Evolutionary conservation across 1,284 basidiomycete species (phyloP), one percentile per base, ranked within the genome.

Genomic region (Trichosporon coremiiforme): DNA sequence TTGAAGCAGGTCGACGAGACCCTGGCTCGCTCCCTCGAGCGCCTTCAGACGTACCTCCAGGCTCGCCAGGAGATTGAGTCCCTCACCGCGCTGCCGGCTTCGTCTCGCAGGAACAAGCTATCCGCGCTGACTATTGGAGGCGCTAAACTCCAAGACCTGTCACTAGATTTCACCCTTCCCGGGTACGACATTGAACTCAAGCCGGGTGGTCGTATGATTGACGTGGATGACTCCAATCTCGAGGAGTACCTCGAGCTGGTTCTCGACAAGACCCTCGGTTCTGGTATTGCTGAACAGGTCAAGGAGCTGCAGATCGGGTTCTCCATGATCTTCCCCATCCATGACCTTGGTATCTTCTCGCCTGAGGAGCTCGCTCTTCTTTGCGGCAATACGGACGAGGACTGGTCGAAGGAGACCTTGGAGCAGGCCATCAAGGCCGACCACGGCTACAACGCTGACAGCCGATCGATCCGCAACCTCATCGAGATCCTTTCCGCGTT

Each of bases 381-480:
- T 38, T 96, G 98, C 77, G 95, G 96, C 35, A 96, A 97, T 77
- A 88, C 91, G 6, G 94, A 98, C 15, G 95, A 98, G 79, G 95
- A 98, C 80, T 98, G 95, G 95, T 90, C 88, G 71, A 79, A 86
- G 15, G 94, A 96, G 81, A 94, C 94, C n/a, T 86, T 99, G 60
- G 89, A 88, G 67, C 93, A 95, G 79, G 89, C 91, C 5, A 85
- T 98, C 84, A 98, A 98, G 83, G 96, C 97, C 10, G 97, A 99
- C 79, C 97, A 99, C 81, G 97, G 97, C 10, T 98, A 96, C 86
- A 95, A 95, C 75, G 89, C 92, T 22, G 96, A 98, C 81, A 96
- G 93, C 79, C 89, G 90, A 35, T 89, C 94, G 0, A 95, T 99
- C 75, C 89, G 90, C 60, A 90, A 95, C 78, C 87, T 99, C 71